phyloP scores from a whole-genome alignment of 257 asterid genomes.

The Gentiana macrophylla region DNA sequence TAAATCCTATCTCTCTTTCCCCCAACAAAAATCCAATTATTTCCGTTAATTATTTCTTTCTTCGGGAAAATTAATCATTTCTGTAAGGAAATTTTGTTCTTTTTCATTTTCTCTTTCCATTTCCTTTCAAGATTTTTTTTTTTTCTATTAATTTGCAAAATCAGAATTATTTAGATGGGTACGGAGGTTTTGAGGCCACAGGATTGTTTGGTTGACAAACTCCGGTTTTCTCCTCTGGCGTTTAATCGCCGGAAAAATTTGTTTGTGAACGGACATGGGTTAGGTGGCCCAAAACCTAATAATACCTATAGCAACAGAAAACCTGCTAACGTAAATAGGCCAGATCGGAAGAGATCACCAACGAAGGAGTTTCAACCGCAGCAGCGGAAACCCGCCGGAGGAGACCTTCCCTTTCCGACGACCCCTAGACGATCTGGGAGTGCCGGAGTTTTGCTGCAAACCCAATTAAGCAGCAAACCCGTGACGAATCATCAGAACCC shows the following conservation, averaged over 20 bases:
- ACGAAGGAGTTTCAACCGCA: background rate
- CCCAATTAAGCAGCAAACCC: background rate
- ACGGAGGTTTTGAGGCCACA: conserved; percentile 40
- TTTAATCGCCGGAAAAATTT: conserved; percentile 18
- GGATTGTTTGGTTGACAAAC: conserved; percentile 22
- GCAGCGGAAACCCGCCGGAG: background rate
- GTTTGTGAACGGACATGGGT: conserved; percentile 7
- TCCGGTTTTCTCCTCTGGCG: conserved; percentile 11
- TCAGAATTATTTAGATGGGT: conserved; percentile 21
- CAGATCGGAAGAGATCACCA: conserved; percentile 13
- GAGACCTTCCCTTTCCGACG: background rate
- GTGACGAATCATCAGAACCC: background rate
- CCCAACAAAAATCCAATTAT: too few species aligned
- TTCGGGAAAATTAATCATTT: too few species aligned
- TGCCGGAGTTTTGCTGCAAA: conserved; percentile 3
- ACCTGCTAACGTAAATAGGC: conserved; percentile 4
- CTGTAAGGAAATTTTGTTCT: too few species aligned
- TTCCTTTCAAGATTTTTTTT: background rate
- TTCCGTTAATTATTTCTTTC: too few species aligned
- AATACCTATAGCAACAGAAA: conserved; percentile 3
- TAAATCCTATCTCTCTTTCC: too few species aligned
- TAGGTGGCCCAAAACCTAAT: conserved; percentile 1
- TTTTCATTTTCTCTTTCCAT: background rate
- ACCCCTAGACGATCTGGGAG: conserved; percentile 12
- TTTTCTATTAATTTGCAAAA: background rate